phyloP scores from a whole-genome alignment of 345 rosid genomes.

The Acer saccharum region DNA sequence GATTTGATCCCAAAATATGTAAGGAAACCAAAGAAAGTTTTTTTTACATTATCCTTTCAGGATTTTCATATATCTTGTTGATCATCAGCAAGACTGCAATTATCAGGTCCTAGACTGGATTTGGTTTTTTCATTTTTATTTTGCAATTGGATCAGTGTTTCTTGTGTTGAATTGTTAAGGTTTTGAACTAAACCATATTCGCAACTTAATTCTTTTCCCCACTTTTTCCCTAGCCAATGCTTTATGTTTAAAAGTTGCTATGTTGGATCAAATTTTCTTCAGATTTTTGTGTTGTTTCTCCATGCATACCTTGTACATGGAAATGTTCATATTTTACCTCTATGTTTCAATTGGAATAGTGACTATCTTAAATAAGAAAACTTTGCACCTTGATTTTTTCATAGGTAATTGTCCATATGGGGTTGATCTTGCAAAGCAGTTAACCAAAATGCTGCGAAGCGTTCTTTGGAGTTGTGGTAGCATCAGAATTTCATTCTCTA shows the following conservation, averaged over 20 bases:
- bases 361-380: background rate
- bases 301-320: background rate
- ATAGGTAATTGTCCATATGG: slow-evolving; percentile 80
- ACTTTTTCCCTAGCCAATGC: background rate
- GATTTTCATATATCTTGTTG: background rate
- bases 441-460: slow-evolving; percentile 57
- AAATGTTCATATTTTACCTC: background rate
- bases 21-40: background rate
- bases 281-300: background rate
- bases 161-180: background rate
- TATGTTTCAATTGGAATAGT: slow-evolving; percentile 9
- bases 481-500: slow-evolving; percentile 81
- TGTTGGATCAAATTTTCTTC: background rate
- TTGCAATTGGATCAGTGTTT: background rate
- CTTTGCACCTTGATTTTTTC: background rate
- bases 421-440: slow-evolving; percentile 66
- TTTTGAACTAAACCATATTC: background rate
- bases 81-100: background rate
- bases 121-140: background rate
- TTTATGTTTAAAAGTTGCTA: background rate
- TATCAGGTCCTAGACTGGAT: background rate
- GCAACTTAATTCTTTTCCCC: background rate
- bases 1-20: background rate
- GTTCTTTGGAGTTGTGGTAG: slow-evolving; percentile 86
- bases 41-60: background rate